Base-by-base conservation (phyloP, 805 yeast genomes). In the Candida michaelii region DNA sequence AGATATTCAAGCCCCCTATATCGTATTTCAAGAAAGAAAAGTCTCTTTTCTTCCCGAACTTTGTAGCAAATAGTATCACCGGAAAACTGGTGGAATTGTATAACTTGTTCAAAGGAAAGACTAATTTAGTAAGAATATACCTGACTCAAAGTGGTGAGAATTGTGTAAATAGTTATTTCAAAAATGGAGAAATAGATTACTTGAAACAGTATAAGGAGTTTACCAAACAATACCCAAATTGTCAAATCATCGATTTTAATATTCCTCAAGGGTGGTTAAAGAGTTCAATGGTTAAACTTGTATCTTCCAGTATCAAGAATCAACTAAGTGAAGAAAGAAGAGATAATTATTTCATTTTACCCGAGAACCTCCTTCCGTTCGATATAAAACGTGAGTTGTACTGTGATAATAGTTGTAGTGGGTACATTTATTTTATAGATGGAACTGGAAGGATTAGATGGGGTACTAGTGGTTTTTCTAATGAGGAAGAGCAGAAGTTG, bases 381-480 rank as follows among this genome's bases (percentile, higher is more conserved):
- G 78, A 72, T 14, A 63, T 79, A 5, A 77, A 85, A 51, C 80
- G 81, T 41, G 60, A 74, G 18, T 62, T 91, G 27, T 66, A 77
- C 37, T 77, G 89, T 51, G 82, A 81, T 42, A 91, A 91, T 58
- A 74, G 79, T 16, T 85, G 84, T 52, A 79, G 95, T 2, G 98
- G 98, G 0, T 89, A 87, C 56, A 69, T 89, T 9, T 84, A 89
- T 50, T 67, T 91, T 4, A 74, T 93, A 27, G 99, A 93, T 56
- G 71, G 70, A 12, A 69, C 80, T 11, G 83, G 84, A 39, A 82
- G 77, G 53, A 83, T 93, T 41, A 72, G 98, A 52, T 91, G 98
- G 98, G 89, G 89, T 17, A 86, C 89, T 3, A 80, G 95, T 52
- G 99, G 98, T 2, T 77, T 75, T 30, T 84, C 96, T 1, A 72